Conservation (phyloP, 2,329 filamentous ascomycete genomes). For the Hypoxylon sp. region DNA sequence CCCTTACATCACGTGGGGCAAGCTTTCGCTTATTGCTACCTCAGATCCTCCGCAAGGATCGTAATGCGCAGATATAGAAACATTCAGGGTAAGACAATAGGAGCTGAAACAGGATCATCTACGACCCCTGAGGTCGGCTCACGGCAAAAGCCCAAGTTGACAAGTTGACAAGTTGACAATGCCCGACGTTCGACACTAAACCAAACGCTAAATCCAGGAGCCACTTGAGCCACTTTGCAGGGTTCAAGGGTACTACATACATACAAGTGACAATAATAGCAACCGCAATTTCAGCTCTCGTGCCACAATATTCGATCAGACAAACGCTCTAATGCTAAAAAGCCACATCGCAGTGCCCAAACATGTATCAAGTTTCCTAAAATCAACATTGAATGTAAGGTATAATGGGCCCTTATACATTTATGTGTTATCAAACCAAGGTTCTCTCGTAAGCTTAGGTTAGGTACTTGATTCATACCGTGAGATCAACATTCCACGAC, state of each 20-base stretch:
- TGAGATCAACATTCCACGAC: not conserved
- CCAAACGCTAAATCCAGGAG: not conserved
- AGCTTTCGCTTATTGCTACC: not conserved
- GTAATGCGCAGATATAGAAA: conserved; percentile 28
- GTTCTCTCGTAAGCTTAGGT: not conserved
- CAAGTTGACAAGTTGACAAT: conserved; percentile 4
- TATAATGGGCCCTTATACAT: too few species aligned
- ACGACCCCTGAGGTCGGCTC: conserved; percentile 22
- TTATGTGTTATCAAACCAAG: not conserved
- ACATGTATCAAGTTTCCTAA: too few species aligned
- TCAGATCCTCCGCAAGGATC: conserved; percentile 17
- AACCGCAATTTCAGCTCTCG: not conserved
- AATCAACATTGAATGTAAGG: too few species aligned
- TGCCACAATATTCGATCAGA: not conserved
- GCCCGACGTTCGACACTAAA: not conserved
- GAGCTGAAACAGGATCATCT: conserved; percentile 28
- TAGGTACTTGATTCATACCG: not conserved
- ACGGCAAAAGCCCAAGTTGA: conserved; percentile 10
- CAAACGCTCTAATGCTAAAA: not conserved
- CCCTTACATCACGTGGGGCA: conserved; percentile 16
- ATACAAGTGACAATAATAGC: not conserved
- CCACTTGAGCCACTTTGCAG: not conserved
- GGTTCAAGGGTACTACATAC: too few species aligned
- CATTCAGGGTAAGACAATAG: conserved; percentile 17
- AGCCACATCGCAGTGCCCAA: not conserved